Percentiles rank a stretch among this genome's conserved stretches.
These are phyloP conservation scores for Ophiostoma triangulosporum DNA, from an alignment of 2,329 filamentous ascomycete genomes.

Conservation along the genomic window DNA sequence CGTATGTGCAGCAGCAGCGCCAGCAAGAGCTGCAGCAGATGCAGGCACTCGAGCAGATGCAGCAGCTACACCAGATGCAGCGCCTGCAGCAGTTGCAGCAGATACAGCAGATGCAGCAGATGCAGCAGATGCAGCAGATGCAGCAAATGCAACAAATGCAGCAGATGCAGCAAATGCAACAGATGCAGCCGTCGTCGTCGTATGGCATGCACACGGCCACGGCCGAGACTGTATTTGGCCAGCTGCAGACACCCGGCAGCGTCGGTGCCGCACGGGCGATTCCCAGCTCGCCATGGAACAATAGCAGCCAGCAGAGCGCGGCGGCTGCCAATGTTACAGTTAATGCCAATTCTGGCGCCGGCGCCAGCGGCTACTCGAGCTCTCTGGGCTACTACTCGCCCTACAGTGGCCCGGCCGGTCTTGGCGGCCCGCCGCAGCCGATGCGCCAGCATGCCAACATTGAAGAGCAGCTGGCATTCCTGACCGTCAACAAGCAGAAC, in stretches of 20 bases:
- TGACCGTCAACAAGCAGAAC: slow-evolving; percentile 7
- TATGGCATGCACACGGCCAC: slow-evolving; percentile 42
- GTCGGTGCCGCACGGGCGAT: slow-evolving; percentile 17
- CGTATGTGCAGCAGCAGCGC: slow-evolving; percentile 22
- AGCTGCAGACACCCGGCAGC: slow-evolving; percentile 18
- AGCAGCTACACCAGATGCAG: not conserved
- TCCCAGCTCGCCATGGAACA: slow-evolving; percentile 34
- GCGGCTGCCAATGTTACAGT: not conserved
- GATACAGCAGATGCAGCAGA: not conserved
- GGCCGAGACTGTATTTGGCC: slow-evolving; percentile 37
- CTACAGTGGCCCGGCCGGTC: not conserved
- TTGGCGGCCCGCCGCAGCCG: not conserved
- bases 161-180: not conserved
- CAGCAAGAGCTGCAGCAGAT: not conserved
- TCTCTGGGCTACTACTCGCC: slow-evolving; percentile 2
- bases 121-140: not conserved
- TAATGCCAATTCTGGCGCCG: slow-evolving; percentile 5
- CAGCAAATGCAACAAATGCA: not conserved
- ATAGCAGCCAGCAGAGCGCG: not conserved
- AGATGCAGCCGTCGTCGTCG: slow-evolving; percentile 21
- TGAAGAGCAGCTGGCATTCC: slow-evolving; percentile 10
- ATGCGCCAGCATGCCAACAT: slow-evolving; percentile 6
- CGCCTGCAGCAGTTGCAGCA: not conserved
- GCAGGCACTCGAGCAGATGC: not conserved
- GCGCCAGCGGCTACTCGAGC: slow-evolving; percentile 2